Conservation (phyloP, 2,329 filamentous ascomycete species). For the Nemania sp. region DNA sequence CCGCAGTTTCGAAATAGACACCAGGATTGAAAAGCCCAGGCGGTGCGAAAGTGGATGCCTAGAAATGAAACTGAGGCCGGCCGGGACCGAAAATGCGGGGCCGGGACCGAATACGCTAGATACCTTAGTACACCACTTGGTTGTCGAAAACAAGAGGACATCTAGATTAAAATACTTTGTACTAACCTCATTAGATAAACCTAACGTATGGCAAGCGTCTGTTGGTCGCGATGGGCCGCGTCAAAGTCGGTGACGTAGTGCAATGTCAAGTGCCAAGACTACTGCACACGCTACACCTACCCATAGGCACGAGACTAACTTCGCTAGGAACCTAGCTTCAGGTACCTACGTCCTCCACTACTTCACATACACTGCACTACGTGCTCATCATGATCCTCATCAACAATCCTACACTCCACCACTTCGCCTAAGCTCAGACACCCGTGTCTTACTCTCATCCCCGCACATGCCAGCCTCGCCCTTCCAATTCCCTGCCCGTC, state of each 20-base stretch:
- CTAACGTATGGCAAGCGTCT: no score
- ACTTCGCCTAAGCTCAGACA: neutral
- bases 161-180: no score
- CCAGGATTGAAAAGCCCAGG: no score
- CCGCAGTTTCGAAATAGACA: no score
- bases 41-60: no score
- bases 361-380: no score
- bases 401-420: no score
- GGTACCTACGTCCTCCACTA: neutral
- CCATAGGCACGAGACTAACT: neutral
- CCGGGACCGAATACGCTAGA: neutral
- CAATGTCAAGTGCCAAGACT: neutral
- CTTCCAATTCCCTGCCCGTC: neutral
- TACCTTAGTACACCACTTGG: no score
- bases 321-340: neutral
- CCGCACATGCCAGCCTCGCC: neutral
- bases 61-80: no score
- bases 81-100: neutral
- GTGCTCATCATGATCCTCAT: no score
- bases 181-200: no score
- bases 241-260: slow-evolving; percentile 9
- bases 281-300: neutral
- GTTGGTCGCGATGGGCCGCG: neutral
- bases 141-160: no score
- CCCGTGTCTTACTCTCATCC: slow-evolving; percentile 14